Base-by-base conservation (phyloP, 164 flowering plant species). In the Aristolochia contorta region DNA sequence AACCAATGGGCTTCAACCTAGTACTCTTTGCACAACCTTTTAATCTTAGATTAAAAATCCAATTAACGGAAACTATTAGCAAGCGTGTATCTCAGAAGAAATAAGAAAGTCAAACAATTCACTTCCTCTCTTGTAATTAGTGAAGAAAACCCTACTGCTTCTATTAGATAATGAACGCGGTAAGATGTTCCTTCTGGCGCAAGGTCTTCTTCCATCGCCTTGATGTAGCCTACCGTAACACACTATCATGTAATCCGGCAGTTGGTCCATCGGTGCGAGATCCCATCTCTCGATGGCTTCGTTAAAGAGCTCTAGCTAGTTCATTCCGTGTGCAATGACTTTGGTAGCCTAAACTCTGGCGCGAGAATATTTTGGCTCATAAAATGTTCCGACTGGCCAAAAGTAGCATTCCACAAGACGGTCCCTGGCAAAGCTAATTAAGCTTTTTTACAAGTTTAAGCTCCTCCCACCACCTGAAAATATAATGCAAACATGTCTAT, bases 1-100 rank as follows among this genome's bases (percentile, higher is more conserved):
- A 52, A 57, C 84, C 81, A 77, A 59, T 69, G 66, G 23, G 75
- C 72, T 61, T 77, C 80, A 10, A 22, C 47, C 8, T 63, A 56
- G 56, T 80, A 80, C 6, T 62, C 69, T 58, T 57, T 47, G 0
- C 45, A 62, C 16, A 57, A n/a, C 1, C 12, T 33, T 54, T 72
- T 75, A 66, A 75, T 68, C 80, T 74, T 55, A 10, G 14, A 57
- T 7, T 2, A 15, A 0, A 64, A 51, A 19, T 20, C 9, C 4
- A n/a, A n/a, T n/a, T n/a, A n/a, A n/a, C n/a, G 10, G 20, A 52
- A 21, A 52, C 20, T n/a, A n/a, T 20, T 52, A 19, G 13, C 20
- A n/a, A n/a, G 24, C 20, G 10, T 1, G 20, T 3, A 18, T 53
- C 22, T 6, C 19, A 13, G 10, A 53, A 53, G 5, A 24, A 6